These are phyloP conservation scores for Pulveroboletus sp. DNA, from an alignment of 768 basidiomycete genomes.

Conservation along the genomic window DNA sequence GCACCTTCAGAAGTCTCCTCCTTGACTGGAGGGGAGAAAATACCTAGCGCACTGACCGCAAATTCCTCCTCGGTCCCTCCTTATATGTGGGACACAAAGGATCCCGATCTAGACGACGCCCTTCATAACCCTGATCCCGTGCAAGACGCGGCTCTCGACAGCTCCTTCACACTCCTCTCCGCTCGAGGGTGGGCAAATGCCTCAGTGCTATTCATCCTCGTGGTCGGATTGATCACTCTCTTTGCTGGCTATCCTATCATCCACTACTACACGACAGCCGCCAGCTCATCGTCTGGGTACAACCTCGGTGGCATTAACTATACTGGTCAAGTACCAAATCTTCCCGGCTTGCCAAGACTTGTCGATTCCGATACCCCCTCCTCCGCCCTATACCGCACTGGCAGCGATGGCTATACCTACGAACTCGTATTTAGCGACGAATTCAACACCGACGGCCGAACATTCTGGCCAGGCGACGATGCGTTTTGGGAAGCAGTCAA, in stretches of 20 bases:
- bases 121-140: slow-evolving; percentile 85
- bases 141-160: slow-evolving; percentile 59
- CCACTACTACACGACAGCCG: slow-evolving; percentile 41
- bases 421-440: slow-evolving; percentile 88
- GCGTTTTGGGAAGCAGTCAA: slow-evolving; percentile 86
- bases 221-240: slow-evolving; percentile 66
- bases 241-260: slow-evolving; percentile 92
- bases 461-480: slow-evolving; percentile 80
- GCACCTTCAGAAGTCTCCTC: slow-evolving; percentile 47
- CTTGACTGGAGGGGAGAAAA: slow-evolving; percentile 36
- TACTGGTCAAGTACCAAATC: slow-evolving; percentile 81
- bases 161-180: slow-evolving; percentile 72
- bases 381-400: slow-evolving; percentile 52
- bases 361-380: slow-evolving; percentile 78
- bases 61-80: slow-evolving; percentile 65
- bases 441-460: slow-evolving; percentile 71
- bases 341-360: slow-evolving; percentile 63
- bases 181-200: slow-evolving; percentile 80
- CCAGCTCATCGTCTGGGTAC: slow-evolving; percentile 47
- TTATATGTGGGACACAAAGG: slow-evolving; percentile 73
- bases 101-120: slow-evolving; percentile 86
- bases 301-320: slow-evolving; percentile 85
- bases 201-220: slow-evolving; percentile 67
- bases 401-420: slow-evolving; percentile 75
- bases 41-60: slow-evolving; percentile 27